These are phyloP conservation scores for Acacia concinna DNA, from an alignment of 331 rosid genomes.

Conservation along the genomic window DNA sequence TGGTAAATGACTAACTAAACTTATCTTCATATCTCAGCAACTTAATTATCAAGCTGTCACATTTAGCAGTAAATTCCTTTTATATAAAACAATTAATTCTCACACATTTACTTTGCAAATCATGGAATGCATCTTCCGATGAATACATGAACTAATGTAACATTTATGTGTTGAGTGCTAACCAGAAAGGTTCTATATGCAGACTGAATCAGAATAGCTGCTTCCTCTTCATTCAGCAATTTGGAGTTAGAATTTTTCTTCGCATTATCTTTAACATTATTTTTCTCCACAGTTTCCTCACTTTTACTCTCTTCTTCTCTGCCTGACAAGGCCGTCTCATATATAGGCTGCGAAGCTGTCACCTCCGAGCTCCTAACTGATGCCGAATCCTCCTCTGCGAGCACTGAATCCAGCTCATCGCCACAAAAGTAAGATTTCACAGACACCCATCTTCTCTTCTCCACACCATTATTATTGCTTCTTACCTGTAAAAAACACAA, in stretches of 20 bases:
- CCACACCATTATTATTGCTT: conserved; percentile 42
- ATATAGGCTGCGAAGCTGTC: conserved; percentile 56
- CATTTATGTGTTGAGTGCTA: conserved; percentile 22
- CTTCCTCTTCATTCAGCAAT: conserved; percentile 55
- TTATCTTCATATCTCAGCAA: too few species aligned
- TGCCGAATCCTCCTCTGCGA: conserved; percentile 71
- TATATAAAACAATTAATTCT: too few species aligned
- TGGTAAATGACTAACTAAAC: too few species aligned
- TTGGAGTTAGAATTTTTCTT: conserved; percentile 22
- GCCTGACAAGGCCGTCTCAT: conserved; percentile 31
- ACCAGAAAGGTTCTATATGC: conserved; percentile 77
- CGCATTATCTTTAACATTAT: background rate
- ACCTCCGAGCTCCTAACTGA: conserved; percentile 61
- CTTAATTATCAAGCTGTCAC: too few species aligned
- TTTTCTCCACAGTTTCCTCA: conserved; percentile 55
- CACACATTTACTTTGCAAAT: too few species aligned
- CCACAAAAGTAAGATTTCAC: conserved; percentile 88
- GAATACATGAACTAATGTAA: background rate
- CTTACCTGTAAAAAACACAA: conserved; percentile 41
- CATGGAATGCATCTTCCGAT: background rate
- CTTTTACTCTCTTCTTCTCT: conserved; percentile 36
- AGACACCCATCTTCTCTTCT: conserved; percentile 71
- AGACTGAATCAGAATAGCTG: conserved; percentile 72
- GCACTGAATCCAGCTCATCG: conserved; percentile 71
- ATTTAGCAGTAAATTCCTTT: too few species aligned